phyloP scores from a whole-genome alignment of 1,284 basidiomycete genomes.

The Mycena sp. region DNA sequence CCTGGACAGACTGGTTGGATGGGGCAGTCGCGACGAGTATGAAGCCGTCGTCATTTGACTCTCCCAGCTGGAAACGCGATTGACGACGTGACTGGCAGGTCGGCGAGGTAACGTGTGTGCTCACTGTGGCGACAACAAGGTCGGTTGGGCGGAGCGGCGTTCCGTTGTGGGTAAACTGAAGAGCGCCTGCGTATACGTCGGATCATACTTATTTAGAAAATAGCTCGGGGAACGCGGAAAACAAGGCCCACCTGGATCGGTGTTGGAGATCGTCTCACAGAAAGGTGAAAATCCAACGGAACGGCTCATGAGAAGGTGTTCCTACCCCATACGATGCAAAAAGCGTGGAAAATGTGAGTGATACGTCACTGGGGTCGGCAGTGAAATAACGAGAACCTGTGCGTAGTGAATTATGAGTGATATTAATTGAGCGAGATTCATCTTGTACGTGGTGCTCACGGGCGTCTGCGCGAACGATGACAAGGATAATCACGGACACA shows the following conservation, averaged over 20 bases:
- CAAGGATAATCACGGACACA: not conserved
- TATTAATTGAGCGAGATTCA: not conserved
- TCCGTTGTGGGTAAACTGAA: conserved; percentile 1
- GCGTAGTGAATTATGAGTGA: not conserved
- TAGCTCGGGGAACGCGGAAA: too few relatives aligned
- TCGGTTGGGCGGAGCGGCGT: not conserved
- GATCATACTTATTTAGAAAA: not conserved
- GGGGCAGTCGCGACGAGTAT: not conserved
- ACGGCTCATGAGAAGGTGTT: not conserved
- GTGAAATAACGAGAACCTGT: not conserved
- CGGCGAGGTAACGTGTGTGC: not conserved
- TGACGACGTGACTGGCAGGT: not conserved
- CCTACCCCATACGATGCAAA: conserved; percentile 4
- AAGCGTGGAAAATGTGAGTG: conserved; percentile 5
- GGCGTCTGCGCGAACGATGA: not conserved
- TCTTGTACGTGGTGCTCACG: not conserved
- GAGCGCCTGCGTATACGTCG: not conserved
- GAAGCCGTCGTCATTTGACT: not conserved
- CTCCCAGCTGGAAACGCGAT: not conserved
- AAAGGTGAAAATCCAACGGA: not conserved
- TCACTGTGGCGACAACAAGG: not conserved
- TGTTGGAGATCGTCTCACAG: not conserved
- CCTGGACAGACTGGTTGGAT: not conserved
- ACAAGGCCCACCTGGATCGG: conserved; percentile 9
- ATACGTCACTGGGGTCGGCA: not conserved